Conservation (phyloP, 2,329 filamentous ascomycete genomes). For the Xylariaceae sp. region DNA sequence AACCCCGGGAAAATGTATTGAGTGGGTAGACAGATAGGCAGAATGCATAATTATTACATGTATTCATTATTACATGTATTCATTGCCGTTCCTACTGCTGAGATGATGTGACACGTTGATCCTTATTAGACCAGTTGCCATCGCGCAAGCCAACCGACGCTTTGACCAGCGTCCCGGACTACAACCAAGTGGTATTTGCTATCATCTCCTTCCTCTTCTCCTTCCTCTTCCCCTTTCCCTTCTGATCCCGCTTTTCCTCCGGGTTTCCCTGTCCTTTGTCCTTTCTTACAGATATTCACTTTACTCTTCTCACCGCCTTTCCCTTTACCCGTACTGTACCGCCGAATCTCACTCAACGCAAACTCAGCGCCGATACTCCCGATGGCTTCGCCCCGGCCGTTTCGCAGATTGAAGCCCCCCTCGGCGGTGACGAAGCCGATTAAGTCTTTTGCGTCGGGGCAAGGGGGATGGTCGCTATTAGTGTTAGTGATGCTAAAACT, state of each 20-base stretch:
- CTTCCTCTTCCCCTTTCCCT: conserved; percentile 20
- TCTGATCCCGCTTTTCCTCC: too few relatives aligned
- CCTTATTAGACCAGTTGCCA: conserved; percentile 61
- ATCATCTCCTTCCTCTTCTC: conserved; percentile 40
- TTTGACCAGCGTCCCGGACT: conserved; percentile 75
- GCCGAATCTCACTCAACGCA: conserved; percentile 42
- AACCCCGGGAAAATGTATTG: too few relatives aligned
- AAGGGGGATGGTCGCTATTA: conserved; percentile 52
- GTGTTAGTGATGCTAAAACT: conserved; percentile 30
- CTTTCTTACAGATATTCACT: too few relatives aligned
- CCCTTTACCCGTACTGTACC: too few relatives aligned
- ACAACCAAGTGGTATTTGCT: too few relatives aligned
- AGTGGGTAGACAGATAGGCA: too few relatives aligned
- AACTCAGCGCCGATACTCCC: conserved; percentile 63
- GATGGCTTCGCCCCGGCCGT: conserved; percentile 71
- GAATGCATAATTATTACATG: too few relatives aligned
- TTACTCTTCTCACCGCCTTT: too few relatives aligned
- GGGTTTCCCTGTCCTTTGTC: too few relatives aligned
- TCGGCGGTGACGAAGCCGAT: conserved; percentile 87
- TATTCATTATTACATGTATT: too few relatives aligned
- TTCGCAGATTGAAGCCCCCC: conserved; percentile 77
- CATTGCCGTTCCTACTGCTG: too few relatives aligned
- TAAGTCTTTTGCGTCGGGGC: conserved; percentile 72
- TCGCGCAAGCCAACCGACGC: conserved; percentile 69
- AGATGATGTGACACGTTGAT: too few relatives aligned